A percentile compares a stretch with the other conserved stretches of the same genome.
Conservation (phyloP, 257 asterid species). For the Asclepias syriaca region DNA sequence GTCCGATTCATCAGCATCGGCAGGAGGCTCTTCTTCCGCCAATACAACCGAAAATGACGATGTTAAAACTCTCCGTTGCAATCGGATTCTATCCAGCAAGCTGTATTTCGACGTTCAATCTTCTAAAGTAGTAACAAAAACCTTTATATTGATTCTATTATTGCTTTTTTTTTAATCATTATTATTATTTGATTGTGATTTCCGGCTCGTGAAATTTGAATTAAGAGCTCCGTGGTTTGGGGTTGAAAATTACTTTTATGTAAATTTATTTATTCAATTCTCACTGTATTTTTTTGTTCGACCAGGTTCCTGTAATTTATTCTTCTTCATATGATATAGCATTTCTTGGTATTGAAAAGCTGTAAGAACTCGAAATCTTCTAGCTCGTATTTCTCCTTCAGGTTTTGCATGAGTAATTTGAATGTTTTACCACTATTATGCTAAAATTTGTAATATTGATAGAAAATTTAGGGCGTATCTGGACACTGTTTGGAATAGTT, state of each 20-base stretch:
- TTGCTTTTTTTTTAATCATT: background rate
- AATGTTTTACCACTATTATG: background rate
- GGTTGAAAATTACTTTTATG: background rate
- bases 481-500: background rate
- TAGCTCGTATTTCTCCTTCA: background rate
- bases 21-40: slow-evolving; percentile 22
- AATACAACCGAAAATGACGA: slow-evolving; percentile 24
- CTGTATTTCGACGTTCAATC: slow-evolving; percentile 76
- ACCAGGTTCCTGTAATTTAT: slow-evolving; percentile 79
- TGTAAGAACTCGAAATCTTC: slow-evolving; percentile 38
- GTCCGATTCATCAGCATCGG: slow-evolving; percentile 28
- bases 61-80: slow-evolving; percentile 47
- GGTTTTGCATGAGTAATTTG: background rate
- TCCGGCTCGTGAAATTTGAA: too few species aligned
- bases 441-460: background rate
- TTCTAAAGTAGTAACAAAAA: slow-evolving; percentile 41
- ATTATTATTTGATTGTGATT: background rate
- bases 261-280: background rate
- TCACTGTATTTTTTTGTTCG: background rate
- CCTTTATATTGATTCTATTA: background rate
- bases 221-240: background rate
- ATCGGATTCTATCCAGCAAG: slow-evolving; percentile 66
- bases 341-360: slow-evolving; percentile 79
- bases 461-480: background rate
- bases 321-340: slow-evolving; percentile 76